A percentile compares a stretch with the other conserved stretches of the same genome.
Evolutionary conservation across 441 rosid species (phyloP).

Genomic region (Pelargonium australe): DNA sequence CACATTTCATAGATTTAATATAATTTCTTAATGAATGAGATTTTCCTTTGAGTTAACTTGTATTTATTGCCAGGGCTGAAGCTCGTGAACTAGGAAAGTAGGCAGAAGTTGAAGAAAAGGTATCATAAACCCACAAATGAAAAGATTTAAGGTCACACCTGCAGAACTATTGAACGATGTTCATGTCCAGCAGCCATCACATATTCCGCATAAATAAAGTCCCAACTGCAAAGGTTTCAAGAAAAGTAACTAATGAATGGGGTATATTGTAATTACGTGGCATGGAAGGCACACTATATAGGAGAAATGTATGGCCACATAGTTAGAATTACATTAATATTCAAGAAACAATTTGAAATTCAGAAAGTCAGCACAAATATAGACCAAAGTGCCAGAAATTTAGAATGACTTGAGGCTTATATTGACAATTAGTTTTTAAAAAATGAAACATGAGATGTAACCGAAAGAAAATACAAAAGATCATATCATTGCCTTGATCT

Average conservation of each 20-base stretch:
- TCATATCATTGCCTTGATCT: background rate
- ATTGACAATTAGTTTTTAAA: background rate
- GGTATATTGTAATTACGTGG: background rate
- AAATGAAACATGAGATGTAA: background rate
- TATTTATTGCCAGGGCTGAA: slow-evolving; percentile 2
- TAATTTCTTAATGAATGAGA: background rate
- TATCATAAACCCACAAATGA: background rate
- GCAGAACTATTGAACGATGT: slow-evolving; percentile 98
- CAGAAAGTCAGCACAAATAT: background rate
- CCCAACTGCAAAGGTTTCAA: slow-evolving; percentile 63
- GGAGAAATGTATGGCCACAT: background rate
- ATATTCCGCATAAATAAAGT: slow-evolving; percentile 95
- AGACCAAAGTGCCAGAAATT: background rate
- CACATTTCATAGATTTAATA: background rate
- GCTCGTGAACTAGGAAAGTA: background rate
- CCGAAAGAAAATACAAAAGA: background rate
- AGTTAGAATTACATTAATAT: background rate
- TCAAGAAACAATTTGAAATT: background rate
- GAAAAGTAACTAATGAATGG: background rate
- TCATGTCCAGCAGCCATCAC: slow-evolving; percentile 98
- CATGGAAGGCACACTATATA: background rate
- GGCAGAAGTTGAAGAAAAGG: background rate
- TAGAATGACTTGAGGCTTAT: background rate
- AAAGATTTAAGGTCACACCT: slow-evolving; percentile 33
- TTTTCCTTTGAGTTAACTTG: background rate